Conservation (phyloP, 1,284 basidiomycete species). For the Exsudoporus floridanus region DNA sequence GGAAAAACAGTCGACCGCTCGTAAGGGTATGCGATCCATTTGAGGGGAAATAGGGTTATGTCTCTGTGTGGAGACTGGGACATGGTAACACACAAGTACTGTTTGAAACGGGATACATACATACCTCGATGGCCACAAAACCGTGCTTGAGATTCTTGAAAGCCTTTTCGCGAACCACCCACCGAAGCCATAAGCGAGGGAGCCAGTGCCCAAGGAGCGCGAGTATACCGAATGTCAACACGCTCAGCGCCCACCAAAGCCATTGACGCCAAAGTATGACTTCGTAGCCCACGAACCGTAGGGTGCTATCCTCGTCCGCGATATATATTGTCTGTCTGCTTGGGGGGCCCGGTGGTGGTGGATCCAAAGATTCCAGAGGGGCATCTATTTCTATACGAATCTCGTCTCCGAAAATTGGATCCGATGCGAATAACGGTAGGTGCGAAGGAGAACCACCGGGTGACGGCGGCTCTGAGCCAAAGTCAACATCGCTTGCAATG, state of each 20-base stretch:
- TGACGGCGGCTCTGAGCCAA: conserved; percentile 66
- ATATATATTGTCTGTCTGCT: conserved; percentile 87
- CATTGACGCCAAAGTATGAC: conserved; percentile 61
- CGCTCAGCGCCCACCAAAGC: conserved; percentile 73
- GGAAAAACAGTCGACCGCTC: conserved; percentile 79
- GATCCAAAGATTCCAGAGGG: conserved; percentile 55
- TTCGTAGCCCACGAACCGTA: conserved; percentile 91
- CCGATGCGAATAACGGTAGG: conserved; percentile 67
- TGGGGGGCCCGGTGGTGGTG: conserved; percentile 73
- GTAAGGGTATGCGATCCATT: conserved; percentile 71
- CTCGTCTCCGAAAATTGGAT: conserved; percentile 79
- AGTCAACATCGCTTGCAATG: conserved; percentile 59
- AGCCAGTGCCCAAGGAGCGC: conserved; percentile 92
- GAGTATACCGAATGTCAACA: conserved; percentile 74
- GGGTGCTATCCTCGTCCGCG: conserved; percentile 86
- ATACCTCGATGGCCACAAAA: conserved; percentile 88
- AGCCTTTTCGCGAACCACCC: conserved; percentile 80
- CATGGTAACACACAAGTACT: background rate
- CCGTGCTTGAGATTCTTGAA: conserved; percentile 75
- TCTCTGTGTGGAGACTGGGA: conserved; percentile 78
- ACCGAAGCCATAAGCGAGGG: conserved; percentile 85
- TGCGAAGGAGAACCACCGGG: conserved; percentile 46
- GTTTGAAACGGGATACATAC: conserved; percentile 29
- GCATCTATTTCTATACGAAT: conserved; percentile 76
- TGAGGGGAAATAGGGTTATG: conserved; percentile 73